Conservation (phyloP, 371 early-diverging fungal genomes). For the Rhizopus delemar region DNA sequence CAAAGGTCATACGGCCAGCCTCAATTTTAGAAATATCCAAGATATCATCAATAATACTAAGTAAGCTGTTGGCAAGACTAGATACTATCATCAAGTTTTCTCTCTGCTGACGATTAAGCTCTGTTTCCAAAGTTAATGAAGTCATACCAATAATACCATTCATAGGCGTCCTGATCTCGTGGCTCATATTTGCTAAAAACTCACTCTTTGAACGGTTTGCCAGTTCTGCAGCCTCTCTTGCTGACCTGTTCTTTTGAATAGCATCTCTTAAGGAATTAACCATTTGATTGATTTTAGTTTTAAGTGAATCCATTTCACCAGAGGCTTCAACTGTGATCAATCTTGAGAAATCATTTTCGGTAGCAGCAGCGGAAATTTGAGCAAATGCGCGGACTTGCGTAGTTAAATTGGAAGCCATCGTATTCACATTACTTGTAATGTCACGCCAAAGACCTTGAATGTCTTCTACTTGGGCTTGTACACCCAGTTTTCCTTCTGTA, state of each 20-base stretch:
- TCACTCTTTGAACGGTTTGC: conserved; percentile 76
- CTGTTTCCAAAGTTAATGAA: conserved; percentile 61
- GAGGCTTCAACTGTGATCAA: conserved; percentile 72
- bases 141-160: conserved; percentile 82
- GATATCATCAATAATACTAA: conserved; percentile 79
- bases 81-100: conserved; percentile 76
- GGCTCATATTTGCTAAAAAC: conserved; percentile 77
- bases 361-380: conserved; percentile 62
- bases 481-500: conserved; percentile 51
- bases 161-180: conserved; percentile 79
- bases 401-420: conserved; percentile 56
- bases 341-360: conserved; percentile 67
- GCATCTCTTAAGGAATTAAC: conserved; percentile 65
- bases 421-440: conserved; percentile 59
- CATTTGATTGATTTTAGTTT: conserved; percentile 80
- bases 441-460: conserved; percentile 70
- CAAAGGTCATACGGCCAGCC: conserved; percentile 75
- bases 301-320: conserved; percentile 78
- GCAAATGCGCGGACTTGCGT: conserved; percentile 65
- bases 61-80: conserved; percentile 64
- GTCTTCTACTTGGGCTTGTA: conserved; percentile 47
- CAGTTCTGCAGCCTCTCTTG: conserved; percentile 73
- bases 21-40: conserved; percentile 86
- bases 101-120: conserved; percentile 72
- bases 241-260: conserved; percentile 69